Evolutionary conservation across 139 green algal species (phyloP).

Genomic region (Ettlia oleoabundans): DNA sequence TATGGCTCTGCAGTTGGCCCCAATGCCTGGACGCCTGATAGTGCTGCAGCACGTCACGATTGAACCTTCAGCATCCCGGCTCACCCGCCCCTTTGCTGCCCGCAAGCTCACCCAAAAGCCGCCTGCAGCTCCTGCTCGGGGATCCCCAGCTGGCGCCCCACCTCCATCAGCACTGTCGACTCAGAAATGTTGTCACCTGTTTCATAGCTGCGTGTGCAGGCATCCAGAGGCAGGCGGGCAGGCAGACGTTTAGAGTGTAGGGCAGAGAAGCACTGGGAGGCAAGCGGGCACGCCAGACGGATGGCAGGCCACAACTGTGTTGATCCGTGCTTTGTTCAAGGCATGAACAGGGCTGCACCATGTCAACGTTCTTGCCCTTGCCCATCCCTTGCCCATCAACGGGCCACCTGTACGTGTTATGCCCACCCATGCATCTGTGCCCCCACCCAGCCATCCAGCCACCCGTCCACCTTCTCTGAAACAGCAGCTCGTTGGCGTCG

Average conservation of each 20-base stretch:
- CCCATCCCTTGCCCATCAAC: no score
- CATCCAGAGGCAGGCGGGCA: not conserved
- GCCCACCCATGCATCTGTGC: no score
- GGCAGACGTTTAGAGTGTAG: not conserved
- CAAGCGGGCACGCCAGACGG: no score
- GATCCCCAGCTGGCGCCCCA: constrained; percentile 18
- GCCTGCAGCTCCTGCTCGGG: constrained; percentile 24
- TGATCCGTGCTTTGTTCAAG: no score
- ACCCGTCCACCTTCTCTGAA: constrained; percentile 10
- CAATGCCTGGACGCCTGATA: no score
- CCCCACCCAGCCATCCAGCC: no score
- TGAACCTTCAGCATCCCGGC: not conserved
- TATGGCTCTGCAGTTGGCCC: no score
- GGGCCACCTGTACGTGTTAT: no score
- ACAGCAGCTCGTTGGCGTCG: constrained; percentile 15
- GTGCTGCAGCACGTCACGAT: no score
- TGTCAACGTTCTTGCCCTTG: no score
- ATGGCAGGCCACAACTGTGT: no score
- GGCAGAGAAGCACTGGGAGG: not conserved
- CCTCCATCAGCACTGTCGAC: constrained; percentile 4
- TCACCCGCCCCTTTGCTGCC: not conserved
- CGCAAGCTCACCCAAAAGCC: constrained; percentile 5
- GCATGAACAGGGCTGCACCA: not conserved
- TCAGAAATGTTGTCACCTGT: constrained; percentile 24
- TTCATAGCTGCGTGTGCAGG: constrained; percentile 11